Conservation (phyloP, 495 filamentous ascomycete genomes). For the Aspergillus asperescens region DNA sequence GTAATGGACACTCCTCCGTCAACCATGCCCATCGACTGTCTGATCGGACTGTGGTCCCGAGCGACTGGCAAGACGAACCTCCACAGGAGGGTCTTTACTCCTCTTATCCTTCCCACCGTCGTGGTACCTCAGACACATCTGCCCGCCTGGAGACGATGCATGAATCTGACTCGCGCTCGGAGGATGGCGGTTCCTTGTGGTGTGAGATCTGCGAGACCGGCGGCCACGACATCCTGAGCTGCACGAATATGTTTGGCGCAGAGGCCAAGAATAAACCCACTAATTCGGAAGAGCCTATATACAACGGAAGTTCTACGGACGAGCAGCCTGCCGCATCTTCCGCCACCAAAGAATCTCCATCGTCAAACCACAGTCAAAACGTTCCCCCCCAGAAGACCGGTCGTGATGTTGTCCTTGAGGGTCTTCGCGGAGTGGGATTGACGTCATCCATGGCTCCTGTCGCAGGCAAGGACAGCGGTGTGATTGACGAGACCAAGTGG, state of each 20-base stretch:
- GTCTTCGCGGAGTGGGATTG: slow-evolving; percentile 54
- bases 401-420: slow-evolving; percentile 55
- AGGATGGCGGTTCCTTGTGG: slow-evolving; percentile 73
- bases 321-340: slow-evolving; percentile 22
- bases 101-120: slow-evolving; percentile 22
- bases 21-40: slow-evolving; percentile 41
- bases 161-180: slow-evolving; percentile 68
- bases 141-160: slow-evolving; percentile 52
- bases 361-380: slow-evolving; percentile 16
- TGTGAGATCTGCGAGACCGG: slow-evolving; percentile 92
- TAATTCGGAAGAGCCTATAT: slow-evolving; percentile 12
- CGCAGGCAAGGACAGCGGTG: slow-evolving; percentile 73
- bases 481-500: slow-evolving; percentile 84
- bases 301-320: slow-evolving; percentile 6
- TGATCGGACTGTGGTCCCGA: slow-evolving; percentile 44
- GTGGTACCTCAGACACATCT: slow-evolving; percentile 31
- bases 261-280: slow-evolving; percentile 26
- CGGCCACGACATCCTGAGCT: slow-evolving; percentile 93
- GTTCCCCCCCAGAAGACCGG: slow-evolving; percentile 34
- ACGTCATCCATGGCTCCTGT: slow-evolving; percentile 44
- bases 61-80: slow-evolving; percentile 39
- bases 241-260: slow-evolving; percentile 75
- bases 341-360: slow-evolving; percentile 13
- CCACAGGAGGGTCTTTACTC: slow-evolving; percentile 30
- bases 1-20: slow-evolving; percentile 18